These are phyloP conservation scores for Saussurea involucrata DNA, from an alignment of 129 eudicot genomes.

Conservation along the genomic window DNA sequence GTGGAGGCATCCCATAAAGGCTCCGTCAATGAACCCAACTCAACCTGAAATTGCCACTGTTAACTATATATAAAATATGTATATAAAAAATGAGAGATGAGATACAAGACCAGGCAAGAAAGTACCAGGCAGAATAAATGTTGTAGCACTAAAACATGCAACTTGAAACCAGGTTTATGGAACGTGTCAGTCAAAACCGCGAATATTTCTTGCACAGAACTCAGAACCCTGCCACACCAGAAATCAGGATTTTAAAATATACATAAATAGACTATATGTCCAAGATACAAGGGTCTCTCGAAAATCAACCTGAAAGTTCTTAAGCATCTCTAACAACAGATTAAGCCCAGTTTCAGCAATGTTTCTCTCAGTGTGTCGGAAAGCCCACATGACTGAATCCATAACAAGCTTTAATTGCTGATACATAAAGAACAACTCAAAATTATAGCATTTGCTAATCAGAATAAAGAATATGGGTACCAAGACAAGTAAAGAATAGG, in stretches of 20 bases:
- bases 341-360: conserved; percentile 96
- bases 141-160: conserved; percentile 94
- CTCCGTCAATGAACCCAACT: conserved; percentile 70
- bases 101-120: background rate
- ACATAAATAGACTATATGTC: background rate
- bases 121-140: conserved; percentile 80
- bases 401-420: conserved; percentile 97
- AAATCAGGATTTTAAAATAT: background rate
- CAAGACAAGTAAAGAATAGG: background rate
- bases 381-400: conserved; percentile 99
- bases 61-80: background rate
- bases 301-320: conserved; percentile 81
- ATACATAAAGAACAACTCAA: background rate
- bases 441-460: background rate
- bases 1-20: conserved; percentile 91
- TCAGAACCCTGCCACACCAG: conserved; percentile 65
- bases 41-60: conserved; percentile 51
- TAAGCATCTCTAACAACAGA: conserved; percentile 86
- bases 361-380: conserved; percentile 97
- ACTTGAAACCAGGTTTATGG: conserved; percentile 97
- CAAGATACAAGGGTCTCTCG: background rate
- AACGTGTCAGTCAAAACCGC: conserved; percentile 96
- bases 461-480: background rate
- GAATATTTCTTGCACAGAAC: conserved; percentile 94
- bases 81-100: background rate